Percentiles rank a stretch among this genome's conserved stretches.
Evolutionary conservation across 768 basidiomycete species (phyloP).

Genomic region (Tulasnella sp.): DNA sequence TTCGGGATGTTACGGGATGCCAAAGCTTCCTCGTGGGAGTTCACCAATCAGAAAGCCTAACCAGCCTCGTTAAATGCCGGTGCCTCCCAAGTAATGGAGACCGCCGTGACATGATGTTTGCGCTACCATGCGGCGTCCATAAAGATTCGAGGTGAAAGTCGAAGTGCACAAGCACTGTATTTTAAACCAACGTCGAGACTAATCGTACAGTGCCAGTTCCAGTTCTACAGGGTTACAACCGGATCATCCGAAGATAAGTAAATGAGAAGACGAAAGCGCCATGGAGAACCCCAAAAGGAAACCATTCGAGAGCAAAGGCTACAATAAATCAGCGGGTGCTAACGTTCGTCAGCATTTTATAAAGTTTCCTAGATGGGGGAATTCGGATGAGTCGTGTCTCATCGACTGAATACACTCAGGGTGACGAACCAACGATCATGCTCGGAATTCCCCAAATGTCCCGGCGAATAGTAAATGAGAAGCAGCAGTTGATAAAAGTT

Average conservation of each 20-base stretch:
- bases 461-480: conserved; percentile 86
- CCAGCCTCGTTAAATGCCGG: neutral
- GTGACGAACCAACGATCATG: conserved; percentile 71
- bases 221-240: conserved; percentile 7
- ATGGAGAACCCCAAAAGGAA: conserved; percentile 9
- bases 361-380: conserved; percentile 20
- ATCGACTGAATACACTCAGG: neutral
- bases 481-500: conserved; percentile 81
- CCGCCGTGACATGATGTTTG: neutral
- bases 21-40: neutral
- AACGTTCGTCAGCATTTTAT: conserved; percentile 30
- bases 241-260: conserved; percentile 2
- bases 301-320: neutral
- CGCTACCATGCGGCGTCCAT: neutral
- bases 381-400: neutral
- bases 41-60: neutral
- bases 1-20: neutral
- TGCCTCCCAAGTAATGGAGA: too few relatives aligned
- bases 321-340: neutral
- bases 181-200: conserved; percentile 1
- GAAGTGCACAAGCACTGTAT: neutral
- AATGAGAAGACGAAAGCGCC: neutral
- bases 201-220: neutral
- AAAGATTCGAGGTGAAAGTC: neutral
- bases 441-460: conserved; percentile 87